Percentiles rank a stretch among this genome's conserved stretches.
phyloP scores from a whole-genome alignment of 1,284 basidiomycete genomes.

The Bjerkandera adusta region DNA sequence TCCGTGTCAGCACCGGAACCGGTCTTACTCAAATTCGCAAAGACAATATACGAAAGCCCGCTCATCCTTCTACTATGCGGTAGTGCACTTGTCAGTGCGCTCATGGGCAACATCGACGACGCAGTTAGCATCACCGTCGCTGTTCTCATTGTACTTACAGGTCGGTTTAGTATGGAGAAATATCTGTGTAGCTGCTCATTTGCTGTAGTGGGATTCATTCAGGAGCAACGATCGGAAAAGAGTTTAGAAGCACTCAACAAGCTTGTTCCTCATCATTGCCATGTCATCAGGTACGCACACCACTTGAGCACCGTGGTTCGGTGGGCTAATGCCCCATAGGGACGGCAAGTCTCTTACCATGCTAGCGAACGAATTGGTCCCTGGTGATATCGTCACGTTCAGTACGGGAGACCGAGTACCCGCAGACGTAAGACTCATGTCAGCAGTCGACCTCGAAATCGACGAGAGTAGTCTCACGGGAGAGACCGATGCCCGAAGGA shows the following conservation, averaged over 20 bases:
- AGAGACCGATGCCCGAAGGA: slow-evolving; percentile 83
- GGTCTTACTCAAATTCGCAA: slow-evolving; percentile 82
- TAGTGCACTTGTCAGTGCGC: slow-evolving; percentile 82
- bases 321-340: slow-evolving; percentile 39
- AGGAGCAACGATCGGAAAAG: slow-evolving; percentile 94
- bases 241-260: slow-evolving; percentile 94
- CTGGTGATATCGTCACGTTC: slow-evolving; percentile 91
- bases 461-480: slow-evolving; percentile 96
- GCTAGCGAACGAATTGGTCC: slow-evolving; percentile 93
- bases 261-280: slow-evolving; percentile 94
- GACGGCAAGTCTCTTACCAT: slow-evolving; percentile 75
- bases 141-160: slow-evolving; percentile 89
- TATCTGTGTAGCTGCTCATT: not conserved
- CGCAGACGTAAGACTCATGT: slow-evolving; percentile 85
- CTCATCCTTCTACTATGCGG: slow-evolving; percentile 88
- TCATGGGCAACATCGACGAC: slow-evolving; percentile 94
- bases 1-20: slow-evolving; percentile 84
- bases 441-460: slow-evolving; percentile 84
- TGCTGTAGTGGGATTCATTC: slow-evolving; percentile 85
- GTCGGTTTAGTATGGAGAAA: slow-evolving; percentile 39
- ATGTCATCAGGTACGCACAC: slow-evolving; percentile 71
- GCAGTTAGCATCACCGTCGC: slow-evolving; percentile 94
- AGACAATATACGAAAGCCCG: slow-evolving; percentile 93
- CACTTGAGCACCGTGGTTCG: slow-evolving; percentile 11
- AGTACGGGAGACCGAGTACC: slow-evolving; percentile 93